Percentiles rank a stretch among this genome's conserved stretches.
These are phyloP conservation scores for Bretschneidera sinensis DNA, from an alignment of 345 rosid species.

Conservation along the genomic window DNA sequence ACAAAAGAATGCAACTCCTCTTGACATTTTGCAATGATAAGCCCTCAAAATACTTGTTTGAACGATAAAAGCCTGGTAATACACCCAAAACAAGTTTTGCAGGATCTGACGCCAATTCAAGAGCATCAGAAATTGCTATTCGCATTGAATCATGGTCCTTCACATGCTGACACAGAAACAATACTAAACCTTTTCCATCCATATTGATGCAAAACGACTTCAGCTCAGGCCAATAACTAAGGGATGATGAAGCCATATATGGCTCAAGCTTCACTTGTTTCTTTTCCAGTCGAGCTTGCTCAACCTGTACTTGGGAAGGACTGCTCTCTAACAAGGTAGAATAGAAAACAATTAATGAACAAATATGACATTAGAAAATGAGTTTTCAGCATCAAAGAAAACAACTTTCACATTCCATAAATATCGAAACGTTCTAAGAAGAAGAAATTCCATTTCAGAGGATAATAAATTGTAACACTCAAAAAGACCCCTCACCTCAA, in stretches of 20 bases:
- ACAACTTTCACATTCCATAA: too few species aligned
- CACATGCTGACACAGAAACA: constrained; percentile 12
- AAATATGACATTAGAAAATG: too few species aligned
- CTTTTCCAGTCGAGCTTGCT: too few species aligned
- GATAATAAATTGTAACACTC: too few species aligned
- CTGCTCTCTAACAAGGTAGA: background rate
- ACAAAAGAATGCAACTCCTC: background rate
- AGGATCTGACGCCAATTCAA: constrained; percentile 25
- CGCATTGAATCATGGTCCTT: constrained; percentile 9
- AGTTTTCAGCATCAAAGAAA: too few species aligned
- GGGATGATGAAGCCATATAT: background rate
- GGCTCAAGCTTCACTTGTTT: too few species aligned
- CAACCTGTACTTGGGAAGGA: background rate
- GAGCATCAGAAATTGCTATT: constrained; percentile 9
- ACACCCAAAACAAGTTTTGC: constrained; percentile 28
- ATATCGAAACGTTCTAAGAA: background rate
- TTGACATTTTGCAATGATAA: background rate
- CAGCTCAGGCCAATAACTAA: background rate
- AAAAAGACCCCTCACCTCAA: too few species aligned
- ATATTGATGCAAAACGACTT: background rate
- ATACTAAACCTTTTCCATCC: background rate
- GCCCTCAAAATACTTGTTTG: background rate
- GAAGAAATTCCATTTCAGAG: background rate
- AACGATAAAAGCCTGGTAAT: constrained; percentile 3
- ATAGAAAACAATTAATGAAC: background rate